Percentiles rank a stretch among this genome's conserved stretches.
phyloP scores from a whole-genome alignment of 129 eudicot genomes.

The Flaveria bidentis region DNA sequence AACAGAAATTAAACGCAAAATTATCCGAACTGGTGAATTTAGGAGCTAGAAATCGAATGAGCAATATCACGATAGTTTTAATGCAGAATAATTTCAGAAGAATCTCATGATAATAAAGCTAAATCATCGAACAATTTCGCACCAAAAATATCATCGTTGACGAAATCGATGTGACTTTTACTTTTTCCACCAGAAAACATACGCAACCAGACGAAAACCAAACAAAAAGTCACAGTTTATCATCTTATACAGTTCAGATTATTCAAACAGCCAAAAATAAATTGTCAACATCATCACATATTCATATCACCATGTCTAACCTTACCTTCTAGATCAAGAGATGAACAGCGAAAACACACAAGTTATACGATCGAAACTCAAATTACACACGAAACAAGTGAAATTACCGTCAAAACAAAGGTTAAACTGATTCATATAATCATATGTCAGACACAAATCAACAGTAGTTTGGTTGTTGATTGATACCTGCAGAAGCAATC shows the following conservation, averaged over 20 bases:
- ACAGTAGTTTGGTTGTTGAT: conserved; percentile 1
- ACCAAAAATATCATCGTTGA: conserved; percentile 28
- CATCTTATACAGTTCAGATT: background rate
- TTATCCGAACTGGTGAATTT: background rate
- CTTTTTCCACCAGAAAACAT: conserved; percentile 26
- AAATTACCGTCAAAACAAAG: background rate
- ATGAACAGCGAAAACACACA: conserved; percentile 2
- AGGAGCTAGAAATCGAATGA: conserved; percentile 25
- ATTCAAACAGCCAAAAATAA: background rate
- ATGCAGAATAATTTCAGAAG: conserved; percentile 9
- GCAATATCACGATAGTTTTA: background rate
- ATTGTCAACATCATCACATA: conserved; percentile 22
- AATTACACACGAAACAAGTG: conserved; percentile 12
- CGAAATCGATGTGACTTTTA: conserved; percentile 21
- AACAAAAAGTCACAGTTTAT: conserved; percentile 22
- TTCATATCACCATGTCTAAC: background rate
- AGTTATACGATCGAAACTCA: background rate
- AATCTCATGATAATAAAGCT: background rate
- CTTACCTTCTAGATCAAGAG: conserved; percentile 24
- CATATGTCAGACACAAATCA: background rate
- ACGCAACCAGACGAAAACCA: conserved; percentile 21
- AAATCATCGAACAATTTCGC: conserved; percentile 22
- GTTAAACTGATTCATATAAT: background rate
- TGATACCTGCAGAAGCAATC: conserved; percentile 19
- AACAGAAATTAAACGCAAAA: background rate